Base-by-base conservation (phyloP, 2,329 filamentous ascomycete species). In the Aaosphaeria arxii region DNA sequence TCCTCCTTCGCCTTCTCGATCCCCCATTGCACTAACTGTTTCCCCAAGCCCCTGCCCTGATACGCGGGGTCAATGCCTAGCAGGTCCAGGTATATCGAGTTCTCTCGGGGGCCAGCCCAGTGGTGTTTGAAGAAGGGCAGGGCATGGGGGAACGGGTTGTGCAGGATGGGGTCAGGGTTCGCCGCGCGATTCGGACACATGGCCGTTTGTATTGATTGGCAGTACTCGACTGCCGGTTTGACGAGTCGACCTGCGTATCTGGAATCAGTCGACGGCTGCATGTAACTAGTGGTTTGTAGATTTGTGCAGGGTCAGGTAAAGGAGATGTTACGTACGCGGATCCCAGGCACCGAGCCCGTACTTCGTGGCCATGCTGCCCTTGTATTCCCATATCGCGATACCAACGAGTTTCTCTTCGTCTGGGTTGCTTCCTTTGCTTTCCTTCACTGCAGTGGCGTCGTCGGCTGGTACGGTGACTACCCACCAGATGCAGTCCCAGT, bases 11-110 rank as follows among this genome's bases (percentile, higher is more conserved):
- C 69, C 24, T 57, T 53, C 1, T 68, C 56, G 2, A 75, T 53
- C 0, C 74, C 74, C 70, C 69, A 74, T 33, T 59, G 46, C 13
- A 73, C 71, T 7, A 76, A 63, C 9, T 46, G 49, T 5, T 58
- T 62, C 1, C 71, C 74, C 6, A 67, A 45, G 1, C 63, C 67
- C 30, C 51, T 52, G 1, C 67, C 60, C 36, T 75, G 73, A 11
- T 59, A 65, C 4, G 66, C 58, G 2, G 74, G 74, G 38, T 67
- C 62, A 1, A 72, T 59, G 7, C 57, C 63, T 4, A 74, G 44
- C 3, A 53, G 43, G 5, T 71, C 69, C 3, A 75, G 58, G 43
- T 63, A 67, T 66, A 67, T 72, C n/a, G 58, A 63, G 41, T 71
- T 59, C 5, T 48, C 53, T 4, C 69, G 54, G 11, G 35, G 6